These are phyloP conservation scores for Linnemannia schmuckeri DNA, from an alignment of 192 early-diverging fungal species.

Conservation along the genomic window DNA sequence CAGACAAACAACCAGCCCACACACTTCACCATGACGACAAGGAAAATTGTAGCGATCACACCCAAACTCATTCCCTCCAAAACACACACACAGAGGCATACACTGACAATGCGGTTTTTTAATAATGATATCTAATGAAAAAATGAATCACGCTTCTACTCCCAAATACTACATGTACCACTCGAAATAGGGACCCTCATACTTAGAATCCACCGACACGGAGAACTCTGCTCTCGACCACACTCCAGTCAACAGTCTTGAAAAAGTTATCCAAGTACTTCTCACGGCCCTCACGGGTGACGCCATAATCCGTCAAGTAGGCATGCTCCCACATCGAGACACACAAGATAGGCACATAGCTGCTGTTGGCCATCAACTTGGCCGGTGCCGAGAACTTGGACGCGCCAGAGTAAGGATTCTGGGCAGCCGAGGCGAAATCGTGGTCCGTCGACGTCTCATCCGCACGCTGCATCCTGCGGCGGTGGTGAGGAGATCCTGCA, in stretches of 20 bases:
- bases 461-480: constrained; percentile 47
- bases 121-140: background rate
- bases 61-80: too few relatives aligned
- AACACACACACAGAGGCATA: background rate
- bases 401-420: constrained; percentile 47
- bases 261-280: constrained; percentile 56
- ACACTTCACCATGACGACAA: too few relatives aligned
- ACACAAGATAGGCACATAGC: constrained; percentile 56
- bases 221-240: constrained; percentile 49
- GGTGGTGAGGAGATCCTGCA: constrained; percentile 59
- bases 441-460: constrained; percentile 41
- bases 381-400: constrained; percentile 52
- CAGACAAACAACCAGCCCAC: too few relatives aligned
- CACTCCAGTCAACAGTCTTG: constrained; percentile 55
- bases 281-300: constrained; percentile 52
- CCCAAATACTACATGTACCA: background rate
- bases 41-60: too few relatives aligned
- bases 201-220: constrained; percentile 44
- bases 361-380: constrained; percentile 49
- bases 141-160: background rate
- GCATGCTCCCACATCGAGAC: constrained; percentile 63
- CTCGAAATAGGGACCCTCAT: background rate
- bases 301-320: constrained; percentile 57
- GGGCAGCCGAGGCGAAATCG: constrained; percentile 33
- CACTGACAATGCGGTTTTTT: background rate